phyloP scores from a whole-genome alignment of 805 yeast species.

The Teunomyces pallodes region DNA sequence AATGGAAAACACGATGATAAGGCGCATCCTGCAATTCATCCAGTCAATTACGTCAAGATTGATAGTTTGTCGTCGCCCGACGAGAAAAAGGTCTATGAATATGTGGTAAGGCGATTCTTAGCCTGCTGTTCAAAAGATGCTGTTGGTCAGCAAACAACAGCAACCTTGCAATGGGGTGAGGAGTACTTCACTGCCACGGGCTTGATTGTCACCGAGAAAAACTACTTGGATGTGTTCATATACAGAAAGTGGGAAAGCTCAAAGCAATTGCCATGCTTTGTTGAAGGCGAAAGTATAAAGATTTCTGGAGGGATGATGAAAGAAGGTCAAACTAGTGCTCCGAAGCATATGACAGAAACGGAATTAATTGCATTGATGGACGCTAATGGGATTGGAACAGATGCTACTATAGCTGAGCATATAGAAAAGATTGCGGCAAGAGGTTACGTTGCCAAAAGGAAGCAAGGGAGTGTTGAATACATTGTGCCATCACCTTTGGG shows the following conservation, averaged over 20 bases:
- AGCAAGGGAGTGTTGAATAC: conserved; percentile 35
- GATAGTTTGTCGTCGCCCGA: conserved; percentile 31
- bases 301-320: conserved; percentile 57
- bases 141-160: conserved; percentile 63
- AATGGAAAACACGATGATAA: conserved; percentile 83
- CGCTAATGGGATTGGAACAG: conserved; percentile 96
- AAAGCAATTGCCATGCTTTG: conserved; percentile 62
- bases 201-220: conserved; percentile 64
- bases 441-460: conserved; percentile 57
- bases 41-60: conserved; percentile 51
- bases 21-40: conserved; percentile 99
- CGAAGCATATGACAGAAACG: conserved; percentile 82
- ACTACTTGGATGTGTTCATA: conserved; percentile 76
- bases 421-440: conserved; percentile 74
- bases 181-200: conserved; percentile 78
- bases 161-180: conserved; percentile 70
- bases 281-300: conserved; percentile 53
- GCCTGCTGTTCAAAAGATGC: conserved; percentile 95
- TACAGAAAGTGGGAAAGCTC: conserved; percentile 77
- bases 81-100: conserved; percentile 78
- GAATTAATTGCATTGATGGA: conserved; percentile 94
- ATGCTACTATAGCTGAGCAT: conserved; percentile 98
- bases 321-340: conserved; percentile 79
- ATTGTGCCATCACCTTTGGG: conserved; percentile 83
- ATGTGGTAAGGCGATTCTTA: conserved; percentile 77